phyloP scores from a whole-genome alignment of 371 early-diverging fungal genomes.

The Dipsacomyces acuminosporus region DNA sequence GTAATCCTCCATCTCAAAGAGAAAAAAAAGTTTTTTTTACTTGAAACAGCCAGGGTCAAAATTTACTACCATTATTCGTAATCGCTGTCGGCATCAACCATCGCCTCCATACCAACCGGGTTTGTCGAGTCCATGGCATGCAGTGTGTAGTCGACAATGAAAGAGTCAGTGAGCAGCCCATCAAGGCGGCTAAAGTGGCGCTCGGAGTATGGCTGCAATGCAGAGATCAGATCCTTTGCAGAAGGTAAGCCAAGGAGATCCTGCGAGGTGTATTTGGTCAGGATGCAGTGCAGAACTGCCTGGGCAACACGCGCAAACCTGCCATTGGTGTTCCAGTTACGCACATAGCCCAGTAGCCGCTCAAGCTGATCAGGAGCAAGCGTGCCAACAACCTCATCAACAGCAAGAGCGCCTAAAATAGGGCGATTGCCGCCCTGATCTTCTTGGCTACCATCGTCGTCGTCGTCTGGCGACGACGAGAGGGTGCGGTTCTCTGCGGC shows the following conservation, averaged over 20 bases:
- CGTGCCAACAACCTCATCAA: constrained; percentile 43
- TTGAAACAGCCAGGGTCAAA: neutral
- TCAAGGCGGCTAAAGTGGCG: constrained; percentile 84
- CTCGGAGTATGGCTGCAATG: constrained; percentile 85
- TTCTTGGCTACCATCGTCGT: neutral
- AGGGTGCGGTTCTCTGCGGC: constrained; percentile 26
- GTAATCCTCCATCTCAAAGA: too few relatives aligned
- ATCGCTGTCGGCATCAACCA: constrained; percentile 6
- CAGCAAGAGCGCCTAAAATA: constrained; percentile 25
- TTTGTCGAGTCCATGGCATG: constrained; percentile 58
- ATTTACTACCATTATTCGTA: neutral
- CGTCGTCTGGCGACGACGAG: neutral
- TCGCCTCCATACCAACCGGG: constrained; percentile 15
- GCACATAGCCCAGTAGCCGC: constrained; percentile 73
- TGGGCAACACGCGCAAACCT: constrained; percentile 78
- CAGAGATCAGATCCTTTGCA: constrained; percentile 66
- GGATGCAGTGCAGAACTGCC: constrained; percentile 69
- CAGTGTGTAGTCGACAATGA: constrained; percentile 81
- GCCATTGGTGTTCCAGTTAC: constrained; percentile 94
- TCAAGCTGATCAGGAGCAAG: constrained; percentile 54
- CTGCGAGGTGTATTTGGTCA: constrained; percentile 60
- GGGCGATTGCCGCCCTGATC: neutral
- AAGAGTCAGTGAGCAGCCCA: constrained; percentile 76
- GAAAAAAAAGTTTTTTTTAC: neutral
- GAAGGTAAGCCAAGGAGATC: constrained; percentile 65